phyloP scores from a whole-genome alignment of 495 filamentous ascomycete species.

The Cudoniella acicularis region DNA sequence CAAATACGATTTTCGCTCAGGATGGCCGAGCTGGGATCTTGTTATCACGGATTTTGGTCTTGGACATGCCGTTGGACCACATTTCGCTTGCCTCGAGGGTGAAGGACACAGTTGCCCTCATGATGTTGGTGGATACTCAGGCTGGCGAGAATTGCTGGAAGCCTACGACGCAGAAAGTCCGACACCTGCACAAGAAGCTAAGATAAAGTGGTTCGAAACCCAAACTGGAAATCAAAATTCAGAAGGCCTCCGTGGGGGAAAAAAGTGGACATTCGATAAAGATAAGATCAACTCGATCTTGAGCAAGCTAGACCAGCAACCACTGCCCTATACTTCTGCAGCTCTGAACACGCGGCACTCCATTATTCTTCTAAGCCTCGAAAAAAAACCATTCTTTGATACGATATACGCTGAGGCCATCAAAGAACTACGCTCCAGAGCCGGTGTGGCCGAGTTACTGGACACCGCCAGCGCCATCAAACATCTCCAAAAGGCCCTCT shows the following conservation, averaged over 20 bases:
- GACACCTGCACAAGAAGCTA: not conserved
- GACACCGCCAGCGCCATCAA: not conserved
- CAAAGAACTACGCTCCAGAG: not conserved
- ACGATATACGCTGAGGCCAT: not conserved
- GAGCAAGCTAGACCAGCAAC: not conserved
- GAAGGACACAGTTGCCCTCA: slow-evolving; percentile 2
- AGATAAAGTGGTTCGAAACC: slow-evolving; percentile 9
- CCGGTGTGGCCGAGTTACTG: not conserved
- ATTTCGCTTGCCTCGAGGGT: slow-evolving; percentile 8
- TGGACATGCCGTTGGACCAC: no score
- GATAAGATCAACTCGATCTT: slow-evolving; percentile 5
- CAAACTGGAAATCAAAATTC: not conserved
- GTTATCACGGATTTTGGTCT: no score
- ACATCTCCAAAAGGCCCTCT: no score
- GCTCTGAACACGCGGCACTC: not conserved
- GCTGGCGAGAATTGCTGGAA: not conserved
- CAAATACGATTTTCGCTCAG: no score
- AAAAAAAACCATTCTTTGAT: not conserved
- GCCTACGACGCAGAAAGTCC: slow-evolving; percentile 7
- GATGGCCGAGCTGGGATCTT: no score
- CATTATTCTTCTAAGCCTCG: not conserved
- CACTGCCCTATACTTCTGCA: not conserved
- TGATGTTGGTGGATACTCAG: not conserved
- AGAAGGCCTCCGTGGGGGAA: slow-evolving; percentile 4
- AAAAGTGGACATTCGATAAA: slow-evolving; percentile 10